Conservation (phyloP, 352 stramenopile genomes). For the Detonula confervacea region DNA sequence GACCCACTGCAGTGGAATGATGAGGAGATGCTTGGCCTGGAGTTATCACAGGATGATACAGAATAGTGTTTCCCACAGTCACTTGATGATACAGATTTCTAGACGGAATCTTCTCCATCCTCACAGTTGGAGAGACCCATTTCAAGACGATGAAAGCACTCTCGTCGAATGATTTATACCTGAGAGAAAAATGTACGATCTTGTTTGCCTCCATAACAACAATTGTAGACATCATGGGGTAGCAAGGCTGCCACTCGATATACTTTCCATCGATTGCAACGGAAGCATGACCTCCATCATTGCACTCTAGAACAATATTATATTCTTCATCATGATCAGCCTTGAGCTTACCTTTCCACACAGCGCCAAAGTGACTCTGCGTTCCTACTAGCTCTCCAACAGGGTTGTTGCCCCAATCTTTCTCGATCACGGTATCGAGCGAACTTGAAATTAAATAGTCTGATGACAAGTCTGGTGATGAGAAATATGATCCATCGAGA, state of each 20-base stretch:
- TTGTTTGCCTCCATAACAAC: constrained; percentile 22
- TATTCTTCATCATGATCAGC: constrained; percentile 49
- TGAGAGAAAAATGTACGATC: constrained; percentile 39
- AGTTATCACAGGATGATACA: constrained; percentile 26
- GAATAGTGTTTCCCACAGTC: constrained; percentile 9
- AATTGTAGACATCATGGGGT: constrained; percentile 19
- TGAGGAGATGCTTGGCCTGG: no score
- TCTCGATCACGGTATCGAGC: constrained; percentile 18
- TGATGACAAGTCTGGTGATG: constrained; percentile 33
- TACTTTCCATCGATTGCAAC: constrained; percentile 36
- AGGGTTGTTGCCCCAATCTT: constrained; percentile 11
- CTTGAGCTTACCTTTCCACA: constrained; percentile 43
- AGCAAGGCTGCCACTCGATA: constrained; percentile 35
- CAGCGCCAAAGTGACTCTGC: constrained; percentile 19
- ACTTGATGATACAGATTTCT: constrained; percentile 38
- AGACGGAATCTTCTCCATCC: constrained; percentile 21
- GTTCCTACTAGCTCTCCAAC: constrained; percentile 15
- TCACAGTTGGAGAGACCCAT: constrained; percentile 14
- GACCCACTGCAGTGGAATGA: no score
- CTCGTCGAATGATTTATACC: constrained; percentile 32
- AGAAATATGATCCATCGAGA: constrained; percentile 21
- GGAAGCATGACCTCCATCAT: constrained; percentile 28
- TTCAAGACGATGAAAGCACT: constrained; percentile 26
- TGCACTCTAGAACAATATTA: constrained; percentile 36
- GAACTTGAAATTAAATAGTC: constrained; percentile 25